phyloP scores from a whole-genome alignment of 768 basidiomycete species.

The Macrolepiota albuminosa region DNA sequence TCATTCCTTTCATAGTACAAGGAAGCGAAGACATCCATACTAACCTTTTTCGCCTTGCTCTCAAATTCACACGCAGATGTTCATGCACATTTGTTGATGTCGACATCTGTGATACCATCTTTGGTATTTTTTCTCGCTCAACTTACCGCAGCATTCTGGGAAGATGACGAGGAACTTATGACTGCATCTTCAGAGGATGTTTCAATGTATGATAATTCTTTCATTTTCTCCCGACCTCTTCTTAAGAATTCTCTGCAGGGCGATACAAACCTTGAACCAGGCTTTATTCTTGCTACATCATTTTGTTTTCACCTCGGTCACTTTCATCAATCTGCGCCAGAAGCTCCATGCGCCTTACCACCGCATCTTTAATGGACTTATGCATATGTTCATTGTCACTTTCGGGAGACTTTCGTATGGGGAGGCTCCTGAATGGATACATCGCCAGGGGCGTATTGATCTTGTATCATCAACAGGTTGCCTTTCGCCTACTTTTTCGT shows the following conservation, averaged over 20 bases:
- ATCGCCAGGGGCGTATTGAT: slow-evolving; percentile 30
- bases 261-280: slow-evolving; percentile 46
- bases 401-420: slow-evolving; percentile 74
- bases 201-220: slow-evolving; percentile 28
- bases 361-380: slow-evolving; percentile 55
- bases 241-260: slow-evolving; percentile 29
- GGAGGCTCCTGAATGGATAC: slow-evolving; percentile 59
- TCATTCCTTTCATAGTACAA: slow-evolving; percentile 9
- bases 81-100: slow-evolving; percentile 34
- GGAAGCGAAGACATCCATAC: slow-evolving; percentile 30
- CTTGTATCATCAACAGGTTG: slow-evolving; percentile 46
- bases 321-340: slow-evolving; percentile 47
- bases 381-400: slow-evolving; percentile 70
- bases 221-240: neutral
- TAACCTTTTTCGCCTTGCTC: slow-evolving; percentile 37
- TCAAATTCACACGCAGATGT: slow-evolving; percentile 36
- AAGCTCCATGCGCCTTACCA: slow-evolving; percentile 52
- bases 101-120: slow-evolving; percentile 58
- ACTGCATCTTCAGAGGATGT: slow-evolving; percentile 27
- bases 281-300: slow-evolving; percentile 58
- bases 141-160: slow-evolving; percentile 58
- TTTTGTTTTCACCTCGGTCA: slow-evolving; percentile 47
- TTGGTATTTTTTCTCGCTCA: slow-evolving; percentile 52
- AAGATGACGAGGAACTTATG: slow-evolving; percentile 47
- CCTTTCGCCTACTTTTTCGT: slow-evolving; percentile 11